These are phyloP conservation scores for Starmerella kuoi DNA, from an alignment of 805 yeast genomes.

Conservation along the genomic window DNA sequence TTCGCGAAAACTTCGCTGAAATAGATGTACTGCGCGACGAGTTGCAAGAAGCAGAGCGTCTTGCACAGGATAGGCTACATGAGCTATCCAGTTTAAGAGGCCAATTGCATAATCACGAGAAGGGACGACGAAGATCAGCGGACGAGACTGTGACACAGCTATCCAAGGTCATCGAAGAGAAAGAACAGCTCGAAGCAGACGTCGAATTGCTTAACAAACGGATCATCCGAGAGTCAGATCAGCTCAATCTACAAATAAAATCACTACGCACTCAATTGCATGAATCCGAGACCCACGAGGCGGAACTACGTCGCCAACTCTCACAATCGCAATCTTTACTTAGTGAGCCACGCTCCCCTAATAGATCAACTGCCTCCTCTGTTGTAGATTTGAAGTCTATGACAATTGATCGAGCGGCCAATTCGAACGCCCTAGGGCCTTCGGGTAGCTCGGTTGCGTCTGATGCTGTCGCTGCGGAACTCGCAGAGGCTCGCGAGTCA, in stretches of 20 bases:
- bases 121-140: constrained; percentile 39
- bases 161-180: constrained; percentile 45
- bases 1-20: constrained; percentile 49
- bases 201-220: constrained; percentile 39
- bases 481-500: constrained; percentile 15
- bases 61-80: constrained; percentile 67
- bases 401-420: not conserved
- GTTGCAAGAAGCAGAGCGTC: constrained; percentile 56
- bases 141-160: constrained; percentile 46
- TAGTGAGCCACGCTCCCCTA: not conserved
- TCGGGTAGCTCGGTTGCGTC: not conserved
- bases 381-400: not conserved
- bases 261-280: constrained; percentile 19
- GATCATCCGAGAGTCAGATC: constrained; percentile 57
- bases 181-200: constrained; percentile 45
- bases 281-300: constrained; percentile 15
- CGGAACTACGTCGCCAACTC: constrained; percentile 8
- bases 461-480: not conserved
- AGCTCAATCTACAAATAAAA: constrained; percentile 34
- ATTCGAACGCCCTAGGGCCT: not conserved
- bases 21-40: constrained; percentile 69
- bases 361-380: not conserved
- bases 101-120: constrained; percentile 56
- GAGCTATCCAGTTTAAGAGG: constrained; percentile 66
- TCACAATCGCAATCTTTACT: not conserved